Conservation (phyloP, 305 asterid genomes). For the Rubia balearica region DNA sequence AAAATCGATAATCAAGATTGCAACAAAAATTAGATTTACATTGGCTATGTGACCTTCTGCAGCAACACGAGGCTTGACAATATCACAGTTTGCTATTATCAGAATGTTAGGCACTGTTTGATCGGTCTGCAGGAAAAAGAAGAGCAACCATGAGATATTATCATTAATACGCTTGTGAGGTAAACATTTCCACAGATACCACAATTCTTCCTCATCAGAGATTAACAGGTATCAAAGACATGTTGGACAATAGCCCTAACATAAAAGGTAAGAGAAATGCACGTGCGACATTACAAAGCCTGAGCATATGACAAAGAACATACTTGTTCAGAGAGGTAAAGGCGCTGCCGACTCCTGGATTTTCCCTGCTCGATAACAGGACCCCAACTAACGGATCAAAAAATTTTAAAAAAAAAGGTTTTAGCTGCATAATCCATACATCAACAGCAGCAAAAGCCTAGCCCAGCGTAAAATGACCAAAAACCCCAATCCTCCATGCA, state of each 20-base stretch:
- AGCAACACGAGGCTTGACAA: slow-evolving; percentile 93
- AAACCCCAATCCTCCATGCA: slow-evolving; percentile 10
- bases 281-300: too few relatives aligned
- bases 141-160: slow-evolving; percentile 13
- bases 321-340: slow-evolving; percentile 41
- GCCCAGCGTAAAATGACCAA: neutral
- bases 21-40: slow-evolving; percentile 31
- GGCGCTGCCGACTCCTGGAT: slow-evolving; percentile 30
- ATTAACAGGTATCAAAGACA: too few relatives aligned
- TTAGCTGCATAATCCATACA: neutral
- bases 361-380: slow-evolving; percentile 69
- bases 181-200: slow-evolving; percentile 9
- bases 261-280: too few relatives aligned
- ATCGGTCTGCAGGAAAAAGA: slow-evolving; percentile 55
- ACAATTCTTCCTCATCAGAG: neutral
- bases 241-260: too few relatives aligned
- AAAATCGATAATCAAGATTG: slow-evolving; percentile 1
- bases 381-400: slow-evolving; percentile 60
- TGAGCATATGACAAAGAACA: neutral
- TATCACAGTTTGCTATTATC: slow-evolving; percentile 87
- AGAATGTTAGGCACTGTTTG: slow-evolving; percentile 87
- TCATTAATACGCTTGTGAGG: slow-evolving; percentile 10
- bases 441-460: neutral
- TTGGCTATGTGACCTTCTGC: slow-evolving; percentile 74
- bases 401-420: neutral